These are phyloP conservation scores for Litsea cubeba DNA, from an alignment of 164 flowering plant species.

Conservation along the genomic window DNA sequence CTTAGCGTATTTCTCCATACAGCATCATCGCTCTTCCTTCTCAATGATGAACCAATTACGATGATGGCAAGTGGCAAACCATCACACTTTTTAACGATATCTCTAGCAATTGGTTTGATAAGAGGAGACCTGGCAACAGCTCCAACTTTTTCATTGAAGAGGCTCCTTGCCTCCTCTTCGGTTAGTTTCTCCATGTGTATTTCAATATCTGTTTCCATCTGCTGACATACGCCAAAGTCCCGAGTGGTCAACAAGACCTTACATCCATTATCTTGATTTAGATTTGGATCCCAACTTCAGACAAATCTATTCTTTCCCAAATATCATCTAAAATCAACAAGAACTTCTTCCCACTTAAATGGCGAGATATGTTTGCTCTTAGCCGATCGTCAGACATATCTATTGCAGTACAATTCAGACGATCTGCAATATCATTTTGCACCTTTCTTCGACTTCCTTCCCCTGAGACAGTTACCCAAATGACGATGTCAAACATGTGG, in stretches of 20 bases:
- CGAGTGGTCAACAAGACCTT: slow-evolving; percentile 6
- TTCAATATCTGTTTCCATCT: background rate
- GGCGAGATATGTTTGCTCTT: background rate
- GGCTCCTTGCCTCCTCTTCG: background rate
- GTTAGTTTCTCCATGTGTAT: background rate
- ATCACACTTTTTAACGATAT: background rate
- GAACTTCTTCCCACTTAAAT: background rate
- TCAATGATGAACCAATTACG: too few relatives aligned
- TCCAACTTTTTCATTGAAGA: too few relatives aligned
- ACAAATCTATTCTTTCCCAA: background rate
- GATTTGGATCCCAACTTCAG: background rate
- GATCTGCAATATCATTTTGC: too few relatives aligned
- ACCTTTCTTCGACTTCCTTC: too few relatives aligned
- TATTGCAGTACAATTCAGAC: too few relatives aligned
- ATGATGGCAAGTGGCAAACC: too few relatives aligned
- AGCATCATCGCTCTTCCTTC: too few relatives aligned
- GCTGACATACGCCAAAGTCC: background rate
- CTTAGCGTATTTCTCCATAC: too few relatives aligned
- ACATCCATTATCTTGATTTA: background rate
- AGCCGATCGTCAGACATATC: background rate
- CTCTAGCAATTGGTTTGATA: background rate
- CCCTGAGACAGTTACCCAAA: too few relatives aligned
- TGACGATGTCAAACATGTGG: too few relatives aligned
- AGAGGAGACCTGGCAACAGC: background rate
- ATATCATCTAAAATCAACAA: slow-evolving; percentile 3